These are phyloP conservation scores for Opeltia flavorubescens DNA, from an alignment of 495 filamentous ascomycete species.

Conservation along the genomic window DNA sequence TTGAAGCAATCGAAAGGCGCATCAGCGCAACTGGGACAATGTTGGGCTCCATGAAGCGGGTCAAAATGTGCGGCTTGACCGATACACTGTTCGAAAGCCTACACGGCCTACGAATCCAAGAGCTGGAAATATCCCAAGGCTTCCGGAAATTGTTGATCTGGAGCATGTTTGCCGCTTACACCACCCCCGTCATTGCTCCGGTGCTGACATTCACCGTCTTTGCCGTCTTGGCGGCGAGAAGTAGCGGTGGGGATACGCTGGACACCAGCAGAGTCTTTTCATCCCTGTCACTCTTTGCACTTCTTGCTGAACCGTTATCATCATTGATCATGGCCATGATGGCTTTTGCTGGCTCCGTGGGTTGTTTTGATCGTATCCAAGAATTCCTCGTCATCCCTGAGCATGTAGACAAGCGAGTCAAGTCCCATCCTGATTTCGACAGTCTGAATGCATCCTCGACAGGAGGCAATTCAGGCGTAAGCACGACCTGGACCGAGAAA, in stretches of 20 bases:
- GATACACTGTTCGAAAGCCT: conserved; percentile 25
- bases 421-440: conserved; percentile 14
- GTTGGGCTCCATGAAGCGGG: conserved; percentile 42
- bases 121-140: conserved; percentile 39
- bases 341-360: conserved; percentile 35
- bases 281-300: conserved; percentile 43
- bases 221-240: conserved; percentile 33
- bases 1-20: conserved; percentile 36
- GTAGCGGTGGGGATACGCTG: conserved; percentile 24
- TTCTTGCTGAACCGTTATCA: conserved; percentile 41
- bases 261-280: conserved; percentile 41
- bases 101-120: conserved; percentile 37
- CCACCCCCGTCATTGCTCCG: conserved; percentile 31
- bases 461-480: background rate
- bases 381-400: conserved; percentile 36
- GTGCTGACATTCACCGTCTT: conserved; percentile 37
- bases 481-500: conserved; percentile 3
- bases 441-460: background rate
- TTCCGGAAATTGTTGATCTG: conserved; percentile 41
- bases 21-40: conserved; percentile 36
- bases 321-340: conserved; percentile 43
- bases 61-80: conserved; percentile 52
- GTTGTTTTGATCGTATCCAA: conserved; percentile 46
- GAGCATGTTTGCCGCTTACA: conserved; percentile 36
- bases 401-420: conserved; percentile 22